phyloP scores from a whole-genome alignment of 768 basidiomycete genomes.

The Mycena maculata region DNA sequence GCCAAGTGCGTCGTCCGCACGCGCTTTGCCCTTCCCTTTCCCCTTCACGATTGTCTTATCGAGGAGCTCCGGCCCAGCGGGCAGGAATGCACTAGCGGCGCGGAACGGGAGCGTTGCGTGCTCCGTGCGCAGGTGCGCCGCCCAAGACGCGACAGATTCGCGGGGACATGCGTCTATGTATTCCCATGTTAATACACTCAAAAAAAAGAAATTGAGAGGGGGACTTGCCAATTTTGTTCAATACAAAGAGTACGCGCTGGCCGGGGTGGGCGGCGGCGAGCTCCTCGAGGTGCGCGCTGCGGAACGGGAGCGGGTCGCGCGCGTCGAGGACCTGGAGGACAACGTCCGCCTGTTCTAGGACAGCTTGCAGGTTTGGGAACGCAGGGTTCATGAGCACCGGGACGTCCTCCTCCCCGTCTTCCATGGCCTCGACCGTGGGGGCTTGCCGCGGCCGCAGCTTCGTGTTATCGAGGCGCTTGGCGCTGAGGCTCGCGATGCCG shows the following conservation, averaged over 20 bases:
- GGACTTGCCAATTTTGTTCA: conserved; percentile 88
- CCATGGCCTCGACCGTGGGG: conserved; percentile 45
- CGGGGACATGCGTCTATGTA: conserved; percentile 79
- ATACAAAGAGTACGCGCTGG: conserved; percentile 69
- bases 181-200: background rate
- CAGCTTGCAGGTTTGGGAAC: conserved; percentile 70
- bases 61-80: conserved; percentile 44
- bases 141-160: conserved; percentile 81
- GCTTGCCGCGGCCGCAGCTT: conserved; percentile 47
- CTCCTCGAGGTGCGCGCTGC: conserved; percentile 73
- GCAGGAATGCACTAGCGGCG: conserved; percentile 75
- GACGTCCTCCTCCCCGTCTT: conserved; percentile 65
- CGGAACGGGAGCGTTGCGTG: conserved; percentile 80
- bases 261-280: conserved; percentile 54
- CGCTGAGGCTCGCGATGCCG: conserved; percentile 59
- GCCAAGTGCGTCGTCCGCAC: conserved; percentile 71
- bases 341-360: conserved; percentile 82
- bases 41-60: conserved; percentile 52
- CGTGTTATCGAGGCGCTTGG: conserved; percentile 50
- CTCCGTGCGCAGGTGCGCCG: conserved; percentile 65
- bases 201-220: conserved; percentile 2
- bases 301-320: conserved; percentile 80
- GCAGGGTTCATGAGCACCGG: conserved; percentile 74
- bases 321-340: conserved; percentile 86
- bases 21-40: conserved; percentile 57